These are phyloP conservation scores for Solanum sitiens DNA, from an alignment of 257 asterid species.

Conservation along the genomic window DNA sequence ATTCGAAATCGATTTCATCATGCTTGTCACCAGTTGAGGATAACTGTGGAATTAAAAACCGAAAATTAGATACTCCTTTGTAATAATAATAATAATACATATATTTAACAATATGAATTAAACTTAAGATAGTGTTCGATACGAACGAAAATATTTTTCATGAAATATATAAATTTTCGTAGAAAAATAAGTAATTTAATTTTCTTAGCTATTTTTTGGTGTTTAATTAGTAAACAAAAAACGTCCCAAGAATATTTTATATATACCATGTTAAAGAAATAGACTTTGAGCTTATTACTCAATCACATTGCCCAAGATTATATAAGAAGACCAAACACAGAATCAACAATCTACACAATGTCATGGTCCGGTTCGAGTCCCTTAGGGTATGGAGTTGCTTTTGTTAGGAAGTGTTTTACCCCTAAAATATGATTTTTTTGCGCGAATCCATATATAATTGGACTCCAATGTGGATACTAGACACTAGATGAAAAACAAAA, in stretches of 20 bases:
- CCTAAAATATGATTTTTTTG: fast-evolving
- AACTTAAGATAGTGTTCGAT: not conserved
- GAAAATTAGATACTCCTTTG: not conserved
- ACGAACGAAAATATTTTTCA: not conserved
- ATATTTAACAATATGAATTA: not conserved
- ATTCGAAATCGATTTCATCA: slow-evolving; percentile 82
- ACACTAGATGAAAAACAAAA: not conserved
- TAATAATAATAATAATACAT: not conserved
- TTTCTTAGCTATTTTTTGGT: not conserved
- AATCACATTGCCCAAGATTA: not conserved
- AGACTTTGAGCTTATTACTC: not conserved
- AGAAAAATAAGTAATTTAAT: not conserved
- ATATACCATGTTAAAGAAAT: not conserved
- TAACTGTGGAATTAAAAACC: slow-evolving; percentile 23
- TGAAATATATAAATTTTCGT: not conserved
- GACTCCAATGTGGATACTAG: not conserved
- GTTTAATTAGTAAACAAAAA: not conserved
- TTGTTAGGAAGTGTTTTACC: fast-evolving
- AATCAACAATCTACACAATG: not conserved
- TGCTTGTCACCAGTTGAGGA: slow-evolving; percentile 53
- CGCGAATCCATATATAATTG: no score
- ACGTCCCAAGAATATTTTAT: not conserved
- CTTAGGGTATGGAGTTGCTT: fast-evolving
- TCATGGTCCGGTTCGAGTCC: not conserved
- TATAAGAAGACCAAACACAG: not conserved